Conservation (phyloP, 2,329 filamentous ascomycete species). For the Penicillium sp. region DNA sequence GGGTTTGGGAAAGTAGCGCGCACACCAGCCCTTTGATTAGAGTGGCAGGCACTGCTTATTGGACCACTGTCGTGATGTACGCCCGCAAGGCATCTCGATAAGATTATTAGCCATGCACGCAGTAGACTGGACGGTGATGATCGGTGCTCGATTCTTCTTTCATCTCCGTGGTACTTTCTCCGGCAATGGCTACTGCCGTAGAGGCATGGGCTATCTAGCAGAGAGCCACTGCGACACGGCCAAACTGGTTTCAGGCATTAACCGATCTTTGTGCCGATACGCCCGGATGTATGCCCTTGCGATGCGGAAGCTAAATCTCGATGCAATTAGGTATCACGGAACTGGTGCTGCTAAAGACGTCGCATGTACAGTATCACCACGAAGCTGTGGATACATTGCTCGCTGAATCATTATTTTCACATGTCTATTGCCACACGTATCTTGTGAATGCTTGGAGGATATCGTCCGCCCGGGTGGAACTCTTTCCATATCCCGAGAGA, state of each 20-base stretch:
- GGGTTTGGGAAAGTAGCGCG: background rate
- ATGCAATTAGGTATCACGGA: too few relatives aligned
- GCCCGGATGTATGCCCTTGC: too few relatives aligned
- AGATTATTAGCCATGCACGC: slow-evolving; percentile 5
- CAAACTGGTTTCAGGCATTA: too few relatives aligned
- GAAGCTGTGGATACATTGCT: background rate
- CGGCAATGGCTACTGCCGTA: too few relatives aligned
- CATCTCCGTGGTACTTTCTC: too few relatives aligned
- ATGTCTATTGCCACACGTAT: background rate
- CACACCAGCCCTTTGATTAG: slow-evolving; percentile 3
- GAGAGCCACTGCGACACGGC: too few relatives aligned
- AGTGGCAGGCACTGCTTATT: background rate
- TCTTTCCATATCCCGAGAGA: background rate
- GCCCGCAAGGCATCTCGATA: slow-evolving; percentile 1
- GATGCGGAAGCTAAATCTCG: too few relatives aligned
- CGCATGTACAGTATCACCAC: background rate
- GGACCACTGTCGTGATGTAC: background rate
- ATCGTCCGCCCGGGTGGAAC: too few relatives aligned
- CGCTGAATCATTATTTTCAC: too few relatives aligned
- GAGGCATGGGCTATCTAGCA: too few relatives aligned
- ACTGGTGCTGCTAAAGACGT: too few relatives aligned
- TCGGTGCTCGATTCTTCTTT: slow-evolving; percentile 4
- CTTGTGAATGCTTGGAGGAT: background rate
- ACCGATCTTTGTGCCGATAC: too few relatives aligned
- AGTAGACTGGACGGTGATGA: slow-evolving; percentile 7